Evolutionary conservation across 768 basidiomycete genomes (phyloP), one percentile per base, ranked within the genome.

Genomic region (Lentinus brumalis): DNA sequence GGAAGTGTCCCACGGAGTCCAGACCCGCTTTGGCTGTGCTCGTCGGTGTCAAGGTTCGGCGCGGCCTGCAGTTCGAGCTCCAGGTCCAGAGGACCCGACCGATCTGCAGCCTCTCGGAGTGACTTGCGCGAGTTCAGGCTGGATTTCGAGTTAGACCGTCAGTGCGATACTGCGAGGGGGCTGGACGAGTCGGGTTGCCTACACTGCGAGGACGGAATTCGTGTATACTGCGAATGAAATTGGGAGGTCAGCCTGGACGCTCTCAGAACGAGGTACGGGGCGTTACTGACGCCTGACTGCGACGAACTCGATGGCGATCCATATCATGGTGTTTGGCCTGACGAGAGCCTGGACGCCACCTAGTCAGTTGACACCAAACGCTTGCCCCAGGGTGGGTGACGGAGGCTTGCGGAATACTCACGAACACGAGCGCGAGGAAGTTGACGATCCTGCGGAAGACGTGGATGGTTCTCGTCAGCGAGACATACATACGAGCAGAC

Each of bases 141-240:
- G 29, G 35, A 26, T 26, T 26, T 26, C 35, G 35, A 35, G 35
- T 35, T 7, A 35, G 35, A 35, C 35, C 32, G 21, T 26, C 21
- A 26, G 21, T 26, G 21, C 21, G 21, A 26, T 26, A 26, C 21
- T 26, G 21, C 21, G 21, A 26, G 6, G 50, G 35, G 32, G 29
- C 11, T 35, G 35, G 35, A 35, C 35, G 35, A 14, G 26, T 12
- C 15, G 18, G 14, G 15, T 18, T 32, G 29, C 52, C 12, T 41
- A 53, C 52, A 42, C 16, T 10, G 52, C 52, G 8, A 53, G 52
- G 4, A 53, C 52, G 3, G 52, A 53, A 38, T 53, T 53, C 38
- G 52, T 53, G 38, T 53, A 53, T 5, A 53, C 52, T 53, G 38
- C 38, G 14, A 11, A 12, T 26, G 21, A 26, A 26, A 1, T 26